These are phyloP conservation scores for Madurella fahalii DNA, from an alignment of 2,329 filamentous ascomycete genomes.

Conservation along the genomic window DNA sequence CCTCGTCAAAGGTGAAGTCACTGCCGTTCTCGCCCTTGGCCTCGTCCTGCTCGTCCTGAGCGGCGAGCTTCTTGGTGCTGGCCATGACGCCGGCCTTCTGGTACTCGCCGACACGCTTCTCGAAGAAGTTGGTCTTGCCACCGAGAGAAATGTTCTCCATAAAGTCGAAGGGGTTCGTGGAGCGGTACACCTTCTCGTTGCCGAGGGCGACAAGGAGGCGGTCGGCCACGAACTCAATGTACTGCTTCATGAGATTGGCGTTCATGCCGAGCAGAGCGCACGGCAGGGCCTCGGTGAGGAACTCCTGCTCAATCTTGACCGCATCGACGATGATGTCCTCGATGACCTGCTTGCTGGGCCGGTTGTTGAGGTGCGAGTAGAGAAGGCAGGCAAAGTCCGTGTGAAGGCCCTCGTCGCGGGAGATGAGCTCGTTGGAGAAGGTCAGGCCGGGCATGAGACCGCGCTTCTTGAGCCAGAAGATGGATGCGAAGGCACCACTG, in stretches of 20 bases:
- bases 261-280: constrained; percentile 97
- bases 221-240: constrained; percentile 99
- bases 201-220: constrained; percentile 88
- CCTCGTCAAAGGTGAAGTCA: constrained; percentile 91
- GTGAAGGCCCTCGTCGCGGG: constrained; percentile 97
- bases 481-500: constrained; percentile 95
- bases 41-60: constrained; percentile 41
- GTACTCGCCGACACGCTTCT: constrained; percentile 99
- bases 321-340: constrained; percentile 90
- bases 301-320: constrained; percentile 93
- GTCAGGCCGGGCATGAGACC: constrained; percentile 97
- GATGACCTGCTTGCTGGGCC: constrained; percentile 76
- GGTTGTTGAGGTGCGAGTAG: constrained; percentile 94
- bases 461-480: constrained; percentile 99
- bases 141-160: constrained; percentile 99
- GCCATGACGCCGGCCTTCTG: constrained; percentile 99
- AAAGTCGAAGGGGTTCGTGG: constrained; percentile 97
- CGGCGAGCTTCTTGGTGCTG: constrained; percentile 68
- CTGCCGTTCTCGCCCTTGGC: constrained; percentile 58
- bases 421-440: constrained; percentile 99
- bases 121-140: constrained; percentile 99
- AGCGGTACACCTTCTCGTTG: constrained; percentile 90
- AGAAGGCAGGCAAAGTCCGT: constrained; percentile 98
- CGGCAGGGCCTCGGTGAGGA: constrained; percentile 91
- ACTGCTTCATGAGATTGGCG: constrained; percentile 94